phyloP scores from a whole-genome alignment of 805 yeast species.

The Candida tallmaniae region DNA sequence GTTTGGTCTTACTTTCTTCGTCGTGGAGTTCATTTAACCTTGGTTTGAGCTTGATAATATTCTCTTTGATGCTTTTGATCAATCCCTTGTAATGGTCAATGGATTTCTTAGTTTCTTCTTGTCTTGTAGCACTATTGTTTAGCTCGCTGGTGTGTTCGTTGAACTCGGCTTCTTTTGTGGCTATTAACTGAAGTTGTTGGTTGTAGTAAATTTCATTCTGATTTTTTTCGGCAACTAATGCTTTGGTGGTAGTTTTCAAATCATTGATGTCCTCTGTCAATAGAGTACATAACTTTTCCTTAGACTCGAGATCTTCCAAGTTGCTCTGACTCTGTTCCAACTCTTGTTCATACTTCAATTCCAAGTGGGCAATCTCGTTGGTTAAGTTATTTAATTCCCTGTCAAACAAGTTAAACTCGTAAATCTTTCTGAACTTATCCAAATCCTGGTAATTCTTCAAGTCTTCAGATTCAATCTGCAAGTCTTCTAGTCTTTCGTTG shows the following conservation, averaged over 20 bases:
- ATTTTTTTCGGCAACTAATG: slow-evolving; percentile 52
- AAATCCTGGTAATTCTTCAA: slow-evolving; percentile 62
- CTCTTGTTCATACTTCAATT: slow-evolving; percentile 48
- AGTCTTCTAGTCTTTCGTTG: slow-evolving; percentile 67
- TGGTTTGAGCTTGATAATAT: slow-evolving; percentile 38
- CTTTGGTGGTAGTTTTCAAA: slow-evolving; percentile 44
- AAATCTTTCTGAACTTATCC: slow-evolving; percentile 63
- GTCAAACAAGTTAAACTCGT: slow-evolving; percentile 72
- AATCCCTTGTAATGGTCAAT: slow-evolving; percentile 18
- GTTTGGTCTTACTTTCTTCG: slow-evolving; percentile 38
- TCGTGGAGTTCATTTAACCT: slow-evolving; percentile 31
- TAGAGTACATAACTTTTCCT: slow-evolving; percentile 50
- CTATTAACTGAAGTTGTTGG: slow-evolving; percentile 45
- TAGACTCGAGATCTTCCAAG: slow-evolving; percentile 52
- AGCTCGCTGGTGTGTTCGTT: slow-evolving; percentile 38
- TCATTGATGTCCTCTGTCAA: slow-evolving; percentile 43
- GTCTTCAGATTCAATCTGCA: slow-evolving; percentile 76
- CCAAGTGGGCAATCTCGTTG: slow-evolving; percentile 56
- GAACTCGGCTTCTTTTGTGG: slow-evolving; percentile 46
- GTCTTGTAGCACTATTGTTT: slow-evolving; percentile 24
- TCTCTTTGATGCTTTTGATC: slow-evolving; percentile 33
- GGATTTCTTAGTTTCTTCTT: slow-evolving; percentile 17
- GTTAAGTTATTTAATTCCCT: slow-evolving; percentile 66
- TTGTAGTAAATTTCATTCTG: slow-evolving; percentile 48
- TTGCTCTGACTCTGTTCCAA: slow-evolving; percentile 51